Evolutionary conservation across 805 yeast genomes (phyloP), one percentile per base, ranked within the genome.

Genomic region (Starmera quercuum): DNA sequence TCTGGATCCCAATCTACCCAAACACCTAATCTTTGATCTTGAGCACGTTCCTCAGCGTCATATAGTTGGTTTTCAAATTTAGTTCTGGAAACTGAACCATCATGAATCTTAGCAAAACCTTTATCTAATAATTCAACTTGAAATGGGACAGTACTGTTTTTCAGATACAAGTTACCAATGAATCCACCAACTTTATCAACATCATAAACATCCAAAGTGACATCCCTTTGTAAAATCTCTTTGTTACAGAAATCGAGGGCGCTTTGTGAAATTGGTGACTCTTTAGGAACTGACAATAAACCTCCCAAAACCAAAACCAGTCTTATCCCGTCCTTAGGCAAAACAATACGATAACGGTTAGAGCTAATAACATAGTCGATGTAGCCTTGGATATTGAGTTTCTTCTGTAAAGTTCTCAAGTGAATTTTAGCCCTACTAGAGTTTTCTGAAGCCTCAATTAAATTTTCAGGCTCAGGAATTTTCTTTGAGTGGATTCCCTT

Each of bases 171-270:
- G 47, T 77, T 74, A 30, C 95, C 92, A 49, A 83, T 74, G 49
- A 86, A 86, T 0, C 83, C 84, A 37, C 95, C 95, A 36, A 78
- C 65, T 50, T 77, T 82, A 53, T 86, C 95, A 33, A 73, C 71
- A 37, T 73, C 78, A 43, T 73, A 73, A 15, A 85, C 70, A 34
- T 79, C 80, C 42, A 85, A 61, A 42, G 72, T 76, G 28, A 85
- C 83, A 40, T 78, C 84, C 51, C 86, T 72, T 60, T 85, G 95
- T 53, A 75, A 63, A 33, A 71, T 66, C 39, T 71, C 70, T 40
- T 66, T 68, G 46, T 63, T 65, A 39, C 77, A 68, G 49, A 62
- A 76, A 25, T 64, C 71, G 20, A 74, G 49, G 2, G 84, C 84
- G 26, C 63, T 68, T 15, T 71, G 68, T 8, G 70, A 55, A 50